Conservation (phyloP, 345 rosid species). For the Linum tenue region DNA sequence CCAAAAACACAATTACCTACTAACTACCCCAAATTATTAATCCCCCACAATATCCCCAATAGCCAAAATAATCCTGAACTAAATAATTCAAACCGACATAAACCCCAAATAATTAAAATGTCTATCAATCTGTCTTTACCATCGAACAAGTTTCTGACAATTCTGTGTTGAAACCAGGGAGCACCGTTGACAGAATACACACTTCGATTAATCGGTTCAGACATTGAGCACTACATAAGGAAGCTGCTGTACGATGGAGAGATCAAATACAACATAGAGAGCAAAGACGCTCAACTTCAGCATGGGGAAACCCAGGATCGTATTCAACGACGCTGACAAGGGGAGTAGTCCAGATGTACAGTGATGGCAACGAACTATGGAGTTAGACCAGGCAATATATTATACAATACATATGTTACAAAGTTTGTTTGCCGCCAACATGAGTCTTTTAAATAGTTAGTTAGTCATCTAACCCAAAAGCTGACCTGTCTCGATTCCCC, state of each 20-base stretch:
- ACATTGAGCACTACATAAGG: slow-evolving; percentile 85
- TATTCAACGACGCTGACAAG: slow-evolving; percentile 3
- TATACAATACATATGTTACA: background rate
- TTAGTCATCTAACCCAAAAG: background rate
- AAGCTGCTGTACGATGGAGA: slow-evolving; percentile 75
- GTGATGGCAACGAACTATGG: background rate
- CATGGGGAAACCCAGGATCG: slow-evolving; percentile 44
- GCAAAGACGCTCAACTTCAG: slow-evolving; percentile 79
- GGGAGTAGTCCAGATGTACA: slow-evolving; percentile 12
- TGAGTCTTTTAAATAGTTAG: no score
- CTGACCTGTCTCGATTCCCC: background rate
- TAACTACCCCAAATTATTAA: no score
- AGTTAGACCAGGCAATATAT: background rate
- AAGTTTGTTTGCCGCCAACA: no score
- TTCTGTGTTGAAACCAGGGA: slow-evolving; percentile 35
- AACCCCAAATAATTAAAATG: no score
- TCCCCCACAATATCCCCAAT: no score
- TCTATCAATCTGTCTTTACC: no score
- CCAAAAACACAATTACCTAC: no score
- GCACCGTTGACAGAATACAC: slow-evolving; percentile 91
- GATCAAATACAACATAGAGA: slow-evolving; percentile 81
- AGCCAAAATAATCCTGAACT: no score
- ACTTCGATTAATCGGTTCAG: slow-evolving; percentile 76
- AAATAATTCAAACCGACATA: no score
- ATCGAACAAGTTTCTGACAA: no score